phyloP scores from a whole-genome alignment of 352 stramenopile species.

The Globisporangium paroecandrum region DNA sequence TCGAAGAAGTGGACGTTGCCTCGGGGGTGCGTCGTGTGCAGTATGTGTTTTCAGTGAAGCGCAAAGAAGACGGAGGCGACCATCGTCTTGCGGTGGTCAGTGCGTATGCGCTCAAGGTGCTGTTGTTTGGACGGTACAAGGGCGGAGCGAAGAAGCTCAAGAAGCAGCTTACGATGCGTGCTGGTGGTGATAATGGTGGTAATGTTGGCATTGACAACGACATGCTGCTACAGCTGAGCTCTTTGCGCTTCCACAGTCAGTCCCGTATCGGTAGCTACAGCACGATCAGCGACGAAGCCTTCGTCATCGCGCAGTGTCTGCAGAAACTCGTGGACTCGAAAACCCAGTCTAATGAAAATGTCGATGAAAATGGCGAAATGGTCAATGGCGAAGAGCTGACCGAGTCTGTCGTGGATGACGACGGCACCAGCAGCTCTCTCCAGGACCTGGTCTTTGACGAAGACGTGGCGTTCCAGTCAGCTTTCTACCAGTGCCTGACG shows the following conservation, averaged over 20 bases:
- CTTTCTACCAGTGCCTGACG: slow-evolving; percentile 58
- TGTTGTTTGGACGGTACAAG: slow-evolving; percentile 32
- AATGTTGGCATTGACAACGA: slow-evolving; percentile 9
- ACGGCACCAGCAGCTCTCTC: background rate
- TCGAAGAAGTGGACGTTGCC: slow-evolving; percentile 68
- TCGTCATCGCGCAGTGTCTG: slow-evolving; percentile 37
- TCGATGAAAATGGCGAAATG: background rate
- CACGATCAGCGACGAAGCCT: slow-evolving; percentile 54
- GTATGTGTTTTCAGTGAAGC: slow-evolving; percentile 55
- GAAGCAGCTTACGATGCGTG: slow-evolving; percentile 2
- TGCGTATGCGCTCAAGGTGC: slow-evolving; percentile 50
- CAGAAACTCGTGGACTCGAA: slow-evolving; percentile 18
- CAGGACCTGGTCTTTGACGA: slow-evolving; percentile 13
- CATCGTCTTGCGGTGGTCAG: slow-evolving; percentile 57
- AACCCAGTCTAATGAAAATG: background rate
- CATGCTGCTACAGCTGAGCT: slow-evolving; percentile 24
- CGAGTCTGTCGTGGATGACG: background rate
- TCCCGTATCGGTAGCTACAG: slow-evolving; percentile 75
- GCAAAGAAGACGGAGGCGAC: slow-evolving; percentile 11
- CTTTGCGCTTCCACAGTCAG: slow-evolving; percentile 62
- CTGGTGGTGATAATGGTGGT: background rate
- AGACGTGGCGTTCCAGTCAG: slow-evolving; percentile 41
- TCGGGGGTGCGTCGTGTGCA: slow-evolving; percentile 59
- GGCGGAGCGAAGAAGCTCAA: background rate
- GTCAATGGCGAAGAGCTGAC: background rate